Conservation (phyloP, 257 asterid species). For the Capsicum pubescens region DNA sequence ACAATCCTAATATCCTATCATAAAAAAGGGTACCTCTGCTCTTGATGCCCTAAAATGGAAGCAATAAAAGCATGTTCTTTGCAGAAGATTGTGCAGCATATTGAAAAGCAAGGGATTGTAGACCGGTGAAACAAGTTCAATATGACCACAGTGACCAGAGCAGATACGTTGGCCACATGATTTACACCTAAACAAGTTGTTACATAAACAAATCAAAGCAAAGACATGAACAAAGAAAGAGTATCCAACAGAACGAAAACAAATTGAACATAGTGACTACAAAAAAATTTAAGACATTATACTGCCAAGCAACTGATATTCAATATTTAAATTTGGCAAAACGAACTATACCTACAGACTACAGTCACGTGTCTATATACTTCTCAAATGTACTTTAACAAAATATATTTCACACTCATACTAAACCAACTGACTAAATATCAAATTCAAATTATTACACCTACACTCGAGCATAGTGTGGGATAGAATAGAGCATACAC, state of each 20-base stretch:
- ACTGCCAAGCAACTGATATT: background rate
- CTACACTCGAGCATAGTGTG: background rate
- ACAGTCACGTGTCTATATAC: background rate
- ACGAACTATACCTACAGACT: background rate
- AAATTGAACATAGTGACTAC: constrained; percentile 10
- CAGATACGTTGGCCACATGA: constrained; percentile 77
- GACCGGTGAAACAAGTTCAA: constrained; percentile 74
- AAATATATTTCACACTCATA: constrained; percentile 5
- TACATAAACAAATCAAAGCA: background rate
- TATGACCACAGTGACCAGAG: constrained; percentile 90
- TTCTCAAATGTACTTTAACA: background rate
- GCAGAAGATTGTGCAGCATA: constrained; percentile 58
- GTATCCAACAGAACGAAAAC: background rate
- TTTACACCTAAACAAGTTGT: constrained; percentile 67
- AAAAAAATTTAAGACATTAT: background rate
- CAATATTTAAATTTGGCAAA: background rate
- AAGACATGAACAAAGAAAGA: background rate
- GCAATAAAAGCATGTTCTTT: constrained; percentile 67
- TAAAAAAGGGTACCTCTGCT: constrained; percentile 57
- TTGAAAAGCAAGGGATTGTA: constrained; percentile 78
- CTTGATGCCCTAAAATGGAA: constrained; percentile 58
- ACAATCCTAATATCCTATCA: background rate
- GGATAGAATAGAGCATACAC: background rate
- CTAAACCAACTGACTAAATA: background rate
- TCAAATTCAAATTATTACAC: constrained; percentile 16